A percentile compares a stretch with the other conserved stretches of the same genome.
phyloP scores from a whole-genome alignment of 345 rosid species.

The Camelina neglecta region DNA sequence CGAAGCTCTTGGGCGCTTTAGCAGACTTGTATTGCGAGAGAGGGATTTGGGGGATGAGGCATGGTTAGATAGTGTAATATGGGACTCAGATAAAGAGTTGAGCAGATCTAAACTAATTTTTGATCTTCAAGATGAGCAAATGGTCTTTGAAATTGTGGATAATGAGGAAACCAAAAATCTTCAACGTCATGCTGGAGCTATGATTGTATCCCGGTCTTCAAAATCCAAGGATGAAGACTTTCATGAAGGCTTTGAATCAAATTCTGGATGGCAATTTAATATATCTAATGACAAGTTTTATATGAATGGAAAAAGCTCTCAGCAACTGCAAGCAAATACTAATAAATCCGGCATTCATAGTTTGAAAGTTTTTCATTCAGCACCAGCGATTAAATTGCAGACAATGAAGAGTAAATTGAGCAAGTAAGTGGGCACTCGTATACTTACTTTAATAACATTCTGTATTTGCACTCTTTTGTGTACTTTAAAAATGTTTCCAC shows the following conservation, averaged over 20 bases:
- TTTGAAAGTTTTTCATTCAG: slow-evolving; percentile 85
- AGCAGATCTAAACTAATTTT: slow-evolving; percentile 77
- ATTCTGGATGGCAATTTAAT: slow-evolving; percentile 82
- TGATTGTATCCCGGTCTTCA: slow-evolving; percentile 67
- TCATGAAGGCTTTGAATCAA: slow-evolving; percentile 57
- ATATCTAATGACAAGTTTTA: slow-evolving; percentile 95
- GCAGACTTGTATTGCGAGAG: slow-evolving; percentile 60
- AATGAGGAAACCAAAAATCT: slow-evolving; percentile 64
- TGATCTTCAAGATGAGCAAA: slow-evolving; percentile 94
- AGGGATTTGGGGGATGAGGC: slow-evolving; percentile 68
- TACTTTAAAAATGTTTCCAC: slow-evolving; percentile 9
- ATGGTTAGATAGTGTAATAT: slow-evolving; percentile 82
- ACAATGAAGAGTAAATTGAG: slow-evolving; percentile 90
- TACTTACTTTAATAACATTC: background rate
- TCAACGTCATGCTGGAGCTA: slow-evolving; percentile 90
- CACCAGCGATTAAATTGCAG: slow-evolving; percentile 94
- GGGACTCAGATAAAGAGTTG: slow-evolving; percentile 64
- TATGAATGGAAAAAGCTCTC: slow-evolving; percentile 82
- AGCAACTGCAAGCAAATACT: slow-evolving; percentile 78
- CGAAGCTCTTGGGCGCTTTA: slow-evolving; percentile 55
- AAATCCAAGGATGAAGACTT: slow-evolving; percentile 53
- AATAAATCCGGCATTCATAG: slow-evolving; percentile 77
- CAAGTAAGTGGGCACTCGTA: slow-evolving; percentile 68
- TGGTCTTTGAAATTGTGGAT: slow-evolving; percentile 90
- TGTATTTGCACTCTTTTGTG: slow-evolving; percentile 19